phyloP scores from a whole-genome alignment of 345 rosid species.

The Dovyalis caffra region DNA sequence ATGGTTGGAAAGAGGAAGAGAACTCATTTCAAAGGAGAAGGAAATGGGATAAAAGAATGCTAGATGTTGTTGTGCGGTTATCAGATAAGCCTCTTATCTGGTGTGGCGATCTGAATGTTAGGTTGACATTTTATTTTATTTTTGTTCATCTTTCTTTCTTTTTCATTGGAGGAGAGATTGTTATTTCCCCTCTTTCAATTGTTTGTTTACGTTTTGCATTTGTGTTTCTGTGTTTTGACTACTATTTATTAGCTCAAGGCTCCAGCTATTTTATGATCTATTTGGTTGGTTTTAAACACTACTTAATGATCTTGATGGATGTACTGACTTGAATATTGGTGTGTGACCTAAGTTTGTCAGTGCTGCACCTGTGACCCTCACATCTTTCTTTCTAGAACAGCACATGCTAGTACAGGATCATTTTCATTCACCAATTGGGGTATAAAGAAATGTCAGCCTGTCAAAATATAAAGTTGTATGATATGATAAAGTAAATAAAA shows the following conservation, averaged over 20 bases:
- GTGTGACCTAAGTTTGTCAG: neutral
- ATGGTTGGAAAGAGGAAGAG: constrained; percentile 98
- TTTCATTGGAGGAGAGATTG: neutral
- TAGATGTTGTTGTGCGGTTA: constrained; percentile 58
- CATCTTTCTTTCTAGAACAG: neutral
- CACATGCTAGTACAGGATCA: neutral
- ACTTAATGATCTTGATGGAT: neutral
- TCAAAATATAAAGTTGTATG: neutral
- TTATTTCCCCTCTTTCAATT: neutral
- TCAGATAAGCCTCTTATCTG: constrained; percentile 90
- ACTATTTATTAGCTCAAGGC: neutral
- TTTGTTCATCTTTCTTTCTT: neutral
- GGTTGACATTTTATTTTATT: constrained; percentile 36
- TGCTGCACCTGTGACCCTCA: neutral
- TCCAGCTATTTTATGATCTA: neutral
- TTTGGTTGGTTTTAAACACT: neutral
- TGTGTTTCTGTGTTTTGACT: neutral
- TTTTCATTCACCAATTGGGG: neutral
- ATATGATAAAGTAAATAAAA: too few species aligned
- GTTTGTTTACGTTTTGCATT: neutral
- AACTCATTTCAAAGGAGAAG: constrained; percentile 88
- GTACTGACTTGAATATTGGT: neutral
- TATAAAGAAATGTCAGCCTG: neutral
- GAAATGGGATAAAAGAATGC: constrained; percentile 90
- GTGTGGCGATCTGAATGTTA: constrained; percentile 98